Evolutionary conservation across 352 stramenopile species (phyloP).

Genomic region (Phytophthora uliginosa): DNA sequence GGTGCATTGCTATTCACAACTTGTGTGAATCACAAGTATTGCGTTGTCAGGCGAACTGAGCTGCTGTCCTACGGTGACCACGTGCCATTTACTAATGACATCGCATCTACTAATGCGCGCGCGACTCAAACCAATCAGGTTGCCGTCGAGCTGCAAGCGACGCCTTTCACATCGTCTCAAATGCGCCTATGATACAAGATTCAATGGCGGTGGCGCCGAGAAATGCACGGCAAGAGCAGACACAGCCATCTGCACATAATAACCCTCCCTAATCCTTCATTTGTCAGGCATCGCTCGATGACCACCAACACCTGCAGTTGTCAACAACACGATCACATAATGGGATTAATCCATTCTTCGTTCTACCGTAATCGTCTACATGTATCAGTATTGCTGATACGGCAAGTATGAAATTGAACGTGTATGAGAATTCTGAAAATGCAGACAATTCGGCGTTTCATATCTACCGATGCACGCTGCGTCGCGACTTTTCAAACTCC

Average conservation of each 20-base stretch:
- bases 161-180: slow-evolving; percentile 14
- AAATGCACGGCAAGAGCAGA: slow-evolving; percentile 24
- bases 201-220: not conserved
- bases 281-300: slow-evolving; percentile 27
- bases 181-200: slow-evolving; percentile 12
- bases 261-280: too few species aligned
- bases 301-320: not conserved
- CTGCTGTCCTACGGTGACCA: slow-evolving; percentile 32
- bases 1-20: slow-evolving; percentile 44
- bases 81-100: slow-evolving; percentile 42
- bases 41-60: slow-evolving; percentile 29
- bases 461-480: slow-evolving; percentile 3
- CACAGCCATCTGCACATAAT: too few species aligned
- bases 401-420: not conserved
- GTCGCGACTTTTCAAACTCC: slow-evolving; percentile 27
- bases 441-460: slow-evolving; percentile 13
- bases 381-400: not conserved
- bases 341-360: slow-evolving; percentile 4
- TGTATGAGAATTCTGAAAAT: not conserved
- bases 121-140: slow-evolving; percentile 34
- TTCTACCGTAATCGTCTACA: not conserved
- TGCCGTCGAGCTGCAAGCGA: slow-evolving; percentile 16
- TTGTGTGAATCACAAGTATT: slow-evolving; percentile 10
- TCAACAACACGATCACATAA: slow-evolving; percentile 8
- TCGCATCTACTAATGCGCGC: slow-evolving; percentile 31